A percentile compares a stretch with the other conserved stretches of the same genome.
Evolutionary conservation across 164 flowering plant genomes (phyloP).

Genomic region (Warburgia ugandensis): DNA sequence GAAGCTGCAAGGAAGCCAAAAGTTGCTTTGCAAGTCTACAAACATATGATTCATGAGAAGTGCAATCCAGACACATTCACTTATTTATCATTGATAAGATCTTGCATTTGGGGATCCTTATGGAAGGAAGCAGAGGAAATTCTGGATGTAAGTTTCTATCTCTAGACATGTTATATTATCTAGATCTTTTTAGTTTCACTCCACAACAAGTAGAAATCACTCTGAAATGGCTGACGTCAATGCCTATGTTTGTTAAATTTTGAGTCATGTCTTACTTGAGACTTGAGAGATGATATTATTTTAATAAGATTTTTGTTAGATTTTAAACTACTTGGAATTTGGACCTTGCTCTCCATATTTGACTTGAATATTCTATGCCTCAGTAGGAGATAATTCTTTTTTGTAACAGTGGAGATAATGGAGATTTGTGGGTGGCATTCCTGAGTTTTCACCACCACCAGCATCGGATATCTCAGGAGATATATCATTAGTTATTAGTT

Average conservation of each 20-base stretch:
- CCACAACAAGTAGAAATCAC: background rate
- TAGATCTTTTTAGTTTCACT: background rate
- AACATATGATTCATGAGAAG: conserved; percentile 64
- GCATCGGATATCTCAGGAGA: too few relatives aligned
- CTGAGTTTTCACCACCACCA: too few relatives aligned
- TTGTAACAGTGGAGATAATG: too few relatives aligned
- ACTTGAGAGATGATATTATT: too few relatives aligned
- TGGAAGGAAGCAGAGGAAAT: conserved; percentile 66
- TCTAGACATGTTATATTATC: background rate
- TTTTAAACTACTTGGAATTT: too few relatives aligned
- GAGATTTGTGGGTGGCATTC: too few relatives aligned
- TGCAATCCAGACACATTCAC: conserved; percentile 70
- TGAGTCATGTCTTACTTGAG: background rate
- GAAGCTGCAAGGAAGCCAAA: conserved; percentile 75
- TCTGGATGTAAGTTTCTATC: conserved; percentile 43
- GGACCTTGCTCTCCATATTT: too few relatives aligned
- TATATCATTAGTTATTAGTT: too few relatives aligned
- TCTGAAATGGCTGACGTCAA: background rate
- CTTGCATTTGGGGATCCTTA: conserved; percentile 77
- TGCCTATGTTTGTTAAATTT: background rate
- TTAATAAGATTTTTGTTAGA: too few relatives aligned
- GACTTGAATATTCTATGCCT: too few relatives aligned
- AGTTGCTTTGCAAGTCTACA: conserved; percentile 70
- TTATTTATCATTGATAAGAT: conserved; percentile 57
- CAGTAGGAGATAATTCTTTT: too few relatives aligned